Evolutionary conservation across 176 grass and related monocot species (phyloP).

Genomic region (Avena atlantica): DNA sequence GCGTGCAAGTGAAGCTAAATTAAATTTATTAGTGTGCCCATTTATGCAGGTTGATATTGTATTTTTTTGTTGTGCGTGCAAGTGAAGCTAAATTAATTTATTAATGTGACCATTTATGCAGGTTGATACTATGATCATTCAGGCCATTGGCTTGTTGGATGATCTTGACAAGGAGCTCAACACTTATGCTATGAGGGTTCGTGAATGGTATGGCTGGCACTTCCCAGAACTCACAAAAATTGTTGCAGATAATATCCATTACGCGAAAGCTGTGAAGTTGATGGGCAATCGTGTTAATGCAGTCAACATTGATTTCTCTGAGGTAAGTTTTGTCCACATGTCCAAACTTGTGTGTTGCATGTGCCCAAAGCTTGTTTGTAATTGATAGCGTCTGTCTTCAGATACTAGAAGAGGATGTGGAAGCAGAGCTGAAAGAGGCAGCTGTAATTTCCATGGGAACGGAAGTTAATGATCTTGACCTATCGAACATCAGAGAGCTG

Average conservation of each 20-base stretch:
- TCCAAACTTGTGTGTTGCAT: not conserved
- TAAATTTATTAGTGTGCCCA: not conserved
- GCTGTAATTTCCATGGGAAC: constrained; percentile 95
- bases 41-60: constrained; percentile 67
- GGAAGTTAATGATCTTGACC: constrained; percentile 88
- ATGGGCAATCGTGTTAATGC: constrained; percentile 80
- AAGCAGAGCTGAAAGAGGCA: constrained; percentile 81
- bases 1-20: not conserved
- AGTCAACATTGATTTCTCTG: constrained; percentile 79
- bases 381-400: constrained; percentile 32
- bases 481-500: constrained; percentile 81
- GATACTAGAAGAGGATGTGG: constrained; percentile 80
- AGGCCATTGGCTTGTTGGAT: constrained; percentile 95
- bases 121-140: constrained; percentile 99
- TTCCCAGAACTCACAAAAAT: constrained; percentile 96
- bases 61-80: not conserved
- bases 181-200: constrained; percentile 93
- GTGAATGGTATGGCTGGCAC: constrained; percentile 98
- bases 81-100: not conserved
- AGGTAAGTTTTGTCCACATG: constrained; percentile 48
- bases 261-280: constrained; percentile 82
- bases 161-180: constrained; percentile 98
- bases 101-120: constrained; percentile 33
- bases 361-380: not conserved
- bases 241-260: constrained; percentile 87